Conservation (phyloP, 345 rosid species). For the Eucalyptus pauciflora region DNA sequence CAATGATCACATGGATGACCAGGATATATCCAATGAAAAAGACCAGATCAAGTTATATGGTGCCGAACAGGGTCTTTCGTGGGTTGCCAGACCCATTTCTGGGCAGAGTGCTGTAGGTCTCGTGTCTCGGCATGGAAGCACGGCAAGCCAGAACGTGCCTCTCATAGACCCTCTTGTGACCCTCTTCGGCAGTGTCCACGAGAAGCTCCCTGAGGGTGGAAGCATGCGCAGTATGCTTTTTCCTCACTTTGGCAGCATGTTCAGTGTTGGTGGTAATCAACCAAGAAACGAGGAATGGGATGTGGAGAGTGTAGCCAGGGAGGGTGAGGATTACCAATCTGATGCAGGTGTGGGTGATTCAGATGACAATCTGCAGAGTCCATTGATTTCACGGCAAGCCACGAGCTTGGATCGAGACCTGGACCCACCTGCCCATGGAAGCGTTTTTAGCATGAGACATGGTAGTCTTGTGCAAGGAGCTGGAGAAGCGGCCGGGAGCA, state of each 20-base stretch:
- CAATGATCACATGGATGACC: neutral
- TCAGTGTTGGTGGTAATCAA: slow-evolving; percentile 1
- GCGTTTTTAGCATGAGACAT: neutral
- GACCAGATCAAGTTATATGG: slow-evolving; percentile 6
- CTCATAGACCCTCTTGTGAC: slow-evolving; percentile 8
- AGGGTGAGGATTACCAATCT: slow-evolving; percentile 4
- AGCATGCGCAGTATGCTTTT: slow-evolving; percentile 2
- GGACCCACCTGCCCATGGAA: neutral
- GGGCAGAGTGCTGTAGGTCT: slow-evolving; percentile 2
- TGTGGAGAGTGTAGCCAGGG: slow-evolving; percentile 1
- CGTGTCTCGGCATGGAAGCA: slow-evolving; percentile 5
- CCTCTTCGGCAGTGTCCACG: slow-evolving; percentile 7
- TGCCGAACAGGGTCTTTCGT: neutral
- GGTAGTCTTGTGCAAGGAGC: neutral
- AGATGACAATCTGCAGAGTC: slow-evolving; percentile 3
- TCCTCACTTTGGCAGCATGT: slow-evolving; percentile 13
- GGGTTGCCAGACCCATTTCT: slow-evolving; percentile 4
- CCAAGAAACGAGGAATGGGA: slow-evolving; percentile 4
- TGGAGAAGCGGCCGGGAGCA: neutral
- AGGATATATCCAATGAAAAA: neutral
- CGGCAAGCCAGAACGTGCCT: neutral
- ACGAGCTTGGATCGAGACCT: neutral
- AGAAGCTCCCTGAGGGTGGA: slow-evolving; percentile 1
- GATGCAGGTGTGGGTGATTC: neutral
- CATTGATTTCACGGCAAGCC: slow-evolving; percentile 7